Conservation (phyloP, 2,329 filamentous ascomycete species). For the Trichoderma oligosporum region DNA sequence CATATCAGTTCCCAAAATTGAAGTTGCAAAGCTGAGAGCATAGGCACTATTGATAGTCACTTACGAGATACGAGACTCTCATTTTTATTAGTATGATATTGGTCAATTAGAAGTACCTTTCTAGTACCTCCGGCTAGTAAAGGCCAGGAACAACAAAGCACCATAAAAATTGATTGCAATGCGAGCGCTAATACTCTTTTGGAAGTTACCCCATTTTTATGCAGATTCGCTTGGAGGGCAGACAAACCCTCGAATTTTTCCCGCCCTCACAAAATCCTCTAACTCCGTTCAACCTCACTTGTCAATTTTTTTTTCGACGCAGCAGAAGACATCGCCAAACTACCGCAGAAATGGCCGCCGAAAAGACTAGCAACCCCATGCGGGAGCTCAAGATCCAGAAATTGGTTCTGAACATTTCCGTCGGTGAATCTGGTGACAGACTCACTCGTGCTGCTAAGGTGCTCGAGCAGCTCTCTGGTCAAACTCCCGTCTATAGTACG, state of each 20-base stretch:
- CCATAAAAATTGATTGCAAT: too few species aligned
- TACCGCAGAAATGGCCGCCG: slow-evolving; percentile 53
- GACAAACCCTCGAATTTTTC: slow-evolving; percentile 41
- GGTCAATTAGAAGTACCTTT: background rate
- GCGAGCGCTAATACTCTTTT: slow-evolving; percentile 27
- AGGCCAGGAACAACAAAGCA: too few species aligned
- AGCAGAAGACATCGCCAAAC: slow-evolving; percentile 35
- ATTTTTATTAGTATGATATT: too few species aligned
- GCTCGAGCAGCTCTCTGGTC: slow-evolving; percentile 98
- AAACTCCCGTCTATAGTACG: slow-evolving; percentile 99
- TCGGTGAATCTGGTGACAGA: slow-evolving; percentile 99
- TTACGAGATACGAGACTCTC: background rate
- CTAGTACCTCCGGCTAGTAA: background rate
- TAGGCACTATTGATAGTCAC: background rate
- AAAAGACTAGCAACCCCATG: slow-evolving; percentile 97
- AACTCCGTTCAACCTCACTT: slow-evolving; percentile 26
- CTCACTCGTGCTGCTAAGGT: slow-evolving; percentile 99
- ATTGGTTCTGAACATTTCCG: slow-evolving; percentile 98
- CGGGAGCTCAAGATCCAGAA: slow-evolving; percentile 99
- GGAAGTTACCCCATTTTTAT: slow-evolving; percentile 25
- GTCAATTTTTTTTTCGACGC: slow-evolving; percentile 35
- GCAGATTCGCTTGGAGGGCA: slow-evolving; percentile 36
- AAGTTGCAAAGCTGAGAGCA: background rate
- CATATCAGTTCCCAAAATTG: background rate
- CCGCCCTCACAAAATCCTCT: slow-evolving; percentile 35